A percentile compares a stretch with the other conserved stretches of the same genome.
Evolutionary conservation across 352 stramenopile genomes (phyloP).

Genomic region (Pythium inflatum): DNA sequence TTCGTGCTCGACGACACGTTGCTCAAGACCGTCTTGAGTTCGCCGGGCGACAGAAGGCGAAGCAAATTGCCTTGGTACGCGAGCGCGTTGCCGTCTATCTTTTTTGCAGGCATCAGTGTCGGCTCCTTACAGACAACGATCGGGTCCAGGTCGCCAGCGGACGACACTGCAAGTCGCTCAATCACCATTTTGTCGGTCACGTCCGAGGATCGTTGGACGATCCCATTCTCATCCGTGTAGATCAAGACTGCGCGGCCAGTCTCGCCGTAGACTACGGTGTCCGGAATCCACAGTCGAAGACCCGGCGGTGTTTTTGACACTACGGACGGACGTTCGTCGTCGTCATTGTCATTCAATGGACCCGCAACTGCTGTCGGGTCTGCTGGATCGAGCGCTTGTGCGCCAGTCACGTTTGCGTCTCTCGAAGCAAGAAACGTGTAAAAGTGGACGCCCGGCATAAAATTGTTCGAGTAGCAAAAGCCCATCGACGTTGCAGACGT

Average conservation of each 20-base stretch:
- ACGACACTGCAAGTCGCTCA: conserved; percentile 51
- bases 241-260: conserved; percentile 72
- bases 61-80: conserved; percentile 64
- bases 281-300: conserved; percentile 73
- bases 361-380: neutral
- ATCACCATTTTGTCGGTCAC: conserved; percentile 78
- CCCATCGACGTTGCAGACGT: neutral
- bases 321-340: neutral
- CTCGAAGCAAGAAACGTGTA: conserved; percentile 76
- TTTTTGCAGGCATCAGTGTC: conserved; percentile 33
- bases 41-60: conserved; percentile 58
- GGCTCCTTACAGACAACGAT: conserved; percentile 80
- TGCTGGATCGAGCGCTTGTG: neutral
- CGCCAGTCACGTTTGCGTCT: too few species aligned
- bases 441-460: conserved; percentile 82
- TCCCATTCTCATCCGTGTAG: conserved; percentile 71
- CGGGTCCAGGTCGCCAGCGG: conserved; percentile 40
- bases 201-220: conserved; percentile 61
- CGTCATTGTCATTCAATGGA: conserved; percentile 18
- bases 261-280: conserved; percentile 84
- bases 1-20: conserved; percentile 57
- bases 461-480: conserved; percentile 64
- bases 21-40: conserved; percentile 73
- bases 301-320: conserved; percentile 19
- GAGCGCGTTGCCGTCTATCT: conserved; percentile 26